phyloP scores from a whole-genome alignment of 2,329 filamentous ascomycete genomes.

The Scleromitrula shiraiana region DNA sequence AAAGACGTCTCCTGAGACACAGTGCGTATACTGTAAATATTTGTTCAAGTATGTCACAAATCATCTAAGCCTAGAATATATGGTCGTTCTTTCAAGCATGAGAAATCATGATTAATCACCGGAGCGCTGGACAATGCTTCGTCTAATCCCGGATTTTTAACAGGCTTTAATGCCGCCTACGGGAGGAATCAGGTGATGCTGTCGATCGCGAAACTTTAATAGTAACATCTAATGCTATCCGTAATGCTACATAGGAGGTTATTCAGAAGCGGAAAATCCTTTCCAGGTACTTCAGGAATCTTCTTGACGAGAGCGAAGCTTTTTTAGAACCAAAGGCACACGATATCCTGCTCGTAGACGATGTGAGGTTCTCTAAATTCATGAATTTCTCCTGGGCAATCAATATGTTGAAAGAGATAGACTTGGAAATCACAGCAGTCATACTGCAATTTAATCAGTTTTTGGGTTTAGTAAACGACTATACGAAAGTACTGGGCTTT shows the following conservation, averaged over 20 bases:
- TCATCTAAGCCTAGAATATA: background rate
- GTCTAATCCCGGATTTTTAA: no score
- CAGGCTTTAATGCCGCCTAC: no score
- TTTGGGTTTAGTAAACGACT: no score
- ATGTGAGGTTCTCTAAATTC: constrained; percentile 23
- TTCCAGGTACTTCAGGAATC: background rate
- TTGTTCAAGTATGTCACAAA: background rate
- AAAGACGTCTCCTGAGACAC: background rate
- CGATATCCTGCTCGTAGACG: constrained; percentile 24
- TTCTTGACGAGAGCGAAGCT: background rate
- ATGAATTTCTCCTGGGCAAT: constrained; percentile 26
- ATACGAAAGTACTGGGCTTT: no score
- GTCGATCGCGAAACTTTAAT: background rate
- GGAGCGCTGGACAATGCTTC: no score
- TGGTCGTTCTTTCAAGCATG: background rate
- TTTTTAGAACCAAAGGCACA: constrained; percentile 20
- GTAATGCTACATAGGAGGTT: background rate
- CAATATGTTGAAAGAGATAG: constrained; percentile 10
- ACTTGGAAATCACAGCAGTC: background rate
- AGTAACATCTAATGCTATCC: background rate
- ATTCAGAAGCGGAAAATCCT: background rate
- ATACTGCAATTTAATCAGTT: background rate
- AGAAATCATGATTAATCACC: background rate
- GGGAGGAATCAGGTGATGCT: no score
- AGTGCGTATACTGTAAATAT: background rate